Evolutionary conservation across 371 early-diverging fungal genomes (phyloP), one percentile per base, ranked within the genome.

Genomic region (Mucor piriformis): DNA sequence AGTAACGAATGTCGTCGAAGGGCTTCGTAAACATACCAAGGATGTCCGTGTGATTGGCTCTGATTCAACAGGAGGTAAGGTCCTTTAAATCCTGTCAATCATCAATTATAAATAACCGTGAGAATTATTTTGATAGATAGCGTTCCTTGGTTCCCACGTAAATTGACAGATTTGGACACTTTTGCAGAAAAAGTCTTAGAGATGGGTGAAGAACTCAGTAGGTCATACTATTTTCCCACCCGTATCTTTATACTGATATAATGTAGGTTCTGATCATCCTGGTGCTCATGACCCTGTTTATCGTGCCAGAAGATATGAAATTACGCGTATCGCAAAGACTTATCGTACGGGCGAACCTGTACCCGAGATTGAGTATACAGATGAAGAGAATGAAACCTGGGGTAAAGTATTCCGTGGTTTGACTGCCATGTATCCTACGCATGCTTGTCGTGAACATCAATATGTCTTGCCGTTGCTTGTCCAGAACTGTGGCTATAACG

Each of bases 61-160:
- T 20, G 74, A 70, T 46, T 64, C 61, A 11, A 57, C 47, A 24
- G 64, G 51, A 33, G 65, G 62, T 62, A 68, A 61, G 44, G 18
- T 43, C 6, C 8, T 24, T 37, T 18, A 13, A 47, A 38, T 21
- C 5, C 20, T 42, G 18, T 42, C 20, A 42, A 18, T 8, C 20
- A 20, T 16, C 5, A n/a, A 29, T 7, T 18, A 42, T 18, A 38
- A 38, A 38, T 38, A 38, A 42, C 42, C 54, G 44, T 54, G 54
- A 25, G 54, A 54, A 33, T 21, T 23, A 16, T 42, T 32, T 43
- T 52, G 40, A n/a, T 42, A 81, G 81, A 73, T 40, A 77, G 74
- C 53, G 74, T 76, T 10, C 95, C 95, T 23, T 97, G 96, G 96
- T 98, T 97, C 81, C 98, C 98, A 40, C 89, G 96, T 65, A 94